Conservation (phyloP, 1,284 basidiomycete genomes). For the Boletus smithii region DNA sequence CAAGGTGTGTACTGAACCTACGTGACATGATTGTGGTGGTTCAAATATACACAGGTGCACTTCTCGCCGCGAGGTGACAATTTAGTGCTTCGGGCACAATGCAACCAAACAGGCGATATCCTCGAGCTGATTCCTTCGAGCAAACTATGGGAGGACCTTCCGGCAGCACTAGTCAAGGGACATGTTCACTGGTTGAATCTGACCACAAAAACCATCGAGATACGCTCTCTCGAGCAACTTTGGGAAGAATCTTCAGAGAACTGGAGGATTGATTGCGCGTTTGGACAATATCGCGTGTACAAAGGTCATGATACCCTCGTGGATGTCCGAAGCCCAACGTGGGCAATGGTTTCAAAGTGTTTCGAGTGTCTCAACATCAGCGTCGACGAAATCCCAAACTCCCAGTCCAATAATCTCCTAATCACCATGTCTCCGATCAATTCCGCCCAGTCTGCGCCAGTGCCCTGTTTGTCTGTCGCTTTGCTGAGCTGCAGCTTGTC, state of each 20-base stretch:
- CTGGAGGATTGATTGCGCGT: conserved; percentile 12
- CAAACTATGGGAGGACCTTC: conserved; percentile 33
- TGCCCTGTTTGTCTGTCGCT: conserved; percentile 33
- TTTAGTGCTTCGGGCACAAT: conserved; percentile 31
- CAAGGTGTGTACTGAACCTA: conserved; percentile 9
- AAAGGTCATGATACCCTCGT: conserved; percentile 6
- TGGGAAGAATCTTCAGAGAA: conserved; percentile 22
- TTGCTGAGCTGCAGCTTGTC: conserved; percentile 32
- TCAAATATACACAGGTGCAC: conserved; percentile 23
- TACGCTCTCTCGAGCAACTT: conserved; percentile 30
- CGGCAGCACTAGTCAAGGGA: conserved; percentile 29
- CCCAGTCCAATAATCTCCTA: background rate
- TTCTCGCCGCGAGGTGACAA: conserved; percentile 26
- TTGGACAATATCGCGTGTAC: background rate
- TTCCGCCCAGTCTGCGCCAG: background rate
- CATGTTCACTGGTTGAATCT: conserved; percentile 41
- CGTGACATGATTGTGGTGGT: too few species aligned
- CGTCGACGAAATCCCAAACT: background rate
- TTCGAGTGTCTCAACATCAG: background rate
- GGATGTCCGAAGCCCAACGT: conserved; percentile 9
- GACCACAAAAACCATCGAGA: conserved; percentile 29
- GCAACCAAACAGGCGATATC: background rate
- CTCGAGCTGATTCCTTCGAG: background rate
- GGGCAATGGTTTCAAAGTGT: background rate
- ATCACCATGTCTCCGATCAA: background rate